Conservation (phyloP, 169 alveolate species). For the Plasmodium vivax region DNA sequence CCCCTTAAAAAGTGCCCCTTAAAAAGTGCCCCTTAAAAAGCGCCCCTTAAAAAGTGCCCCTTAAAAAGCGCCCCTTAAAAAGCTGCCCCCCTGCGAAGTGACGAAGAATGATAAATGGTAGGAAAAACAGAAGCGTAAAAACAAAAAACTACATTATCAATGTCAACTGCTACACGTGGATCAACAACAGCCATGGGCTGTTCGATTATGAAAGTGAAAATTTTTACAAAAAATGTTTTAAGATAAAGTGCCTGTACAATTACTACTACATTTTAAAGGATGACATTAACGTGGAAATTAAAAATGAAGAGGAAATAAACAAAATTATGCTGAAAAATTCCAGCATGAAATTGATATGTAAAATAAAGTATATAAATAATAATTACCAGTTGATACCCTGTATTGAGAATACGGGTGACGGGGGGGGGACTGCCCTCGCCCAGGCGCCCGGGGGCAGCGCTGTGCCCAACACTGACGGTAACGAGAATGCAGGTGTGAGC, state of each 20-base stretch:
- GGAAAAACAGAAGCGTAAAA: constrained; percentile 40
- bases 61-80: too few species aligned
- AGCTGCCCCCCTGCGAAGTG: background rate
- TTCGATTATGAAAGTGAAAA: constrained; percentile 83
- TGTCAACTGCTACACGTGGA: constrained; percentile 79
- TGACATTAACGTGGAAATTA: constrained; percentile 66
- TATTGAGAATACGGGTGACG: constrained; percentile 25
- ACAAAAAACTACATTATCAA: constrained; percentile 49
- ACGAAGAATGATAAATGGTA: constrained; percentile 50
- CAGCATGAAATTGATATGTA: constrained; percentile 40
- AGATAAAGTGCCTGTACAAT: constrained; percentile 75
- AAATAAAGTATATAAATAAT: constrained; percentile 55
- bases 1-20: too few species aligned
- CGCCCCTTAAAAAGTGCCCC: too few species aligned
- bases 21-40: too few species aligned
- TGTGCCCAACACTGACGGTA: background rate
- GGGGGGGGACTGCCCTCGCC: background rate
- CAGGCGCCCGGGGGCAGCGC: background rate
- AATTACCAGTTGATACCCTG: constrained; percentile 59
- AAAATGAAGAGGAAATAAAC: constrained; percentile 73
- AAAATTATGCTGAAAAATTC: constrained; percentile 43
- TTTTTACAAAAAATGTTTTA: constrained; percentile 80
- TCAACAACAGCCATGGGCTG: constrained; percentile 81
- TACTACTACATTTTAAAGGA: constrained; percentile 70
- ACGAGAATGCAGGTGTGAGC: background rate